A percentile compares a stretch with the other conserved stretches of the same genome.
Evolutionary conservation across 306 rosid genomes (phyloP).

Genomic region (Acmispon strigosus): DNA sequence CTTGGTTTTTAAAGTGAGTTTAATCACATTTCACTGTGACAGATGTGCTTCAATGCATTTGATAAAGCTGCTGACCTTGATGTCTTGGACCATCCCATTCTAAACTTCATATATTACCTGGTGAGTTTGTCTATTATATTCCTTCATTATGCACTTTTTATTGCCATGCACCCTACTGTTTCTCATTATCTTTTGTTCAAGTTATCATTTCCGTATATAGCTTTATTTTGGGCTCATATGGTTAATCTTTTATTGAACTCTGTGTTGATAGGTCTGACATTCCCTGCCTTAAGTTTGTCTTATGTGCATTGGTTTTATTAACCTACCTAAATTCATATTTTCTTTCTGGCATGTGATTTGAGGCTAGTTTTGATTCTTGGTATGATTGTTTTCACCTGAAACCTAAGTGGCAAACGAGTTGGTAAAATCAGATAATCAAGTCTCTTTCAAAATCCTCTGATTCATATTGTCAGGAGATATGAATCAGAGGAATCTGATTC

Average conservation of each 20-base stretch:
- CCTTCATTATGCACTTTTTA: not conserved
- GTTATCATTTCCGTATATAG: not conserved
- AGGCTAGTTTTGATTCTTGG: not conserved
- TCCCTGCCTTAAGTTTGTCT: not conserved
- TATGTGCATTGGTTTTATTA: slow-evolving; percentile 1
- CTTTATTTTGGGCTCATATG: not conserved
- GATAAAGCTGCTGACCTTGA: slow-evolving; percentile 83
- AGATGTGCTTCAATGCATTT: slow-evolving; percentile 90
- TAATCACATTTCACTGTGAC: slow-evolving; percentile 20
- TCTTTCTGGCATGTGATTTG: not conserved
- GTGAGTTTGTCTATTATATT: slow-evolving; percentile 43
- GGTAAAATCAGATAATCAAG: slow-evolving; percentile 6
- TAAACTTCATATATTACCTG: slow-evolving; percentile 74
- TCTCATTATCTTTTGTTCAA: not conserved
- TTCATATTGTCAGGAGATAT: not conserved
- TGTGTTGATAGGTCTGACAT: not conserved
- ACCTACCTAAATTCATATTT: not conserved
- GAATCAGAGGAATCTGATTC: no score
- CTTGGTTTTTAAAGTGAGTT: slow-evolving; percentile 2
- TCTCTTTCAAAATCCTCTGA: slow-evolving; percentile 6
- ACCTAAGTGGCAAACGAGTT: not conserved
- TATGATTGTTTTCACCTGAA: not conserved
- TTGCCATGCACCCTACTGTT: not conserved
- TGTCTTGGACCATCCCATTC: slow-evolving; percentile 88
- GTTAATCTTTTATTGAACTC: not conserved